Evolutionary conservation across 805 yeast genomes (phyloP).

Genomic region (Schizosaccharomyces japonicus): DNA sequence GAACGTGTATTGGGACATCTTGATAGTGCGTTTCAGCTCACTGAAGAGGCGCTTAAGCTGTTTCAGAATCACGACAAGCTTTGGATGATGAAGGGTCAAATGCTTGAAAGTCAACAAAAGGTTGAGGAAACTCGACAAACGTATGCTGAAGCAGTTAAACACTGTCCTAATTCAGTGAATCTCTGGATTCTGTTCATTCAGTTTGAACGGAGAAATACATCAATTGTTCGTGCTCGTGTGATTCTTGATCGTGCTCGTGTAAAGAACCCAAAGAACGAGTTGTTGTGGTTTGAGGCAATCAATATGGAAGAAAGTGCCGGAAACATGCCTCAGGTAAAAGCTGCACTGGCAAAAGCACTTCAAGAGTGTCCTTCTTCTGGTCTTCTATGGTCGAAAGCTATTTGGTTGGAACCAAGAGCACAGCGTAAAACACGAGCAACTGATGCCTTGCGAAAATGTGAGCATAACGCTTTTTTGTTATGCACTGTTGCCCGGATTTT

Average conservation of each 20-base stretch:
- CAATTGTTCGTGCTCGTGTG: constrained; percentile 41
- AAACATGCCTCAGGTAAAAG: constrained; percentile 29
- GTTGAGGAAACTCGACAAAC: constrained; percentile 24
- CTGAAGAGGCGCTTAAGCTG: constrained; percentile 24
- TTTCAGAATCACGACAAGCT: constrained; percentile 31
- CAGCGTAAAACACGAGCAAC: constrained; percentile 34
- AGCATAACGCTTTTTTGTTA: constrained; percentile 35
- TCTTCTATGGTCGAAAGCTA: constrained; percentile 38
- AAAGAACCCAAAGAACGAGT: constrained; percentile 25
- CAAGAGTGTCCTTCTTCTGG: constrained; percentile 35
- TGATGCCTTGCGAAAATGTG: constrained; percentile 47
- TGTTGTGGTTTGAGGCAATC: constrained; percentile 36
- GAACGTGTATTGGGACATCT: constrained; percentile 20
- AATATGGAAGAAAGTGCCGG: constrained; percentile 30
- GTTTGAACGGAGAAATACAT: constrained; percentile 24
- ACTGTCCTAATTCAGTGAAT: constrained; percentile 21
- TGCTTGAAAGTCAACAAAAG: constrained; percentile 18
- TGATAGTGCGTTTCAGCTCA: constrained; percentile 20
- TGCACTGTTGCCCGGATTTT: constrained; percentile 42
- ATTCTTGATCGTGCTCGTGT: constrained; percentile 42
- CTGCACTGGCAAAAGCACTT: constrained; percentile 33
- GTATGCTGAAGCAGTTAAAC: constrained; percentile 26
- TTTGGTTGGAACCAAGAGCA: constrained; percentile 22
- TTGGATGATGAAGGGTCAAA: constrained; percentile 39
- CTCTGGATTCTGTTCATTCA: constrained; percentile 35